Base-by-base conservation (phyloP, 805 yeast species). In the Saccharomycopsis microspora region DNA sequence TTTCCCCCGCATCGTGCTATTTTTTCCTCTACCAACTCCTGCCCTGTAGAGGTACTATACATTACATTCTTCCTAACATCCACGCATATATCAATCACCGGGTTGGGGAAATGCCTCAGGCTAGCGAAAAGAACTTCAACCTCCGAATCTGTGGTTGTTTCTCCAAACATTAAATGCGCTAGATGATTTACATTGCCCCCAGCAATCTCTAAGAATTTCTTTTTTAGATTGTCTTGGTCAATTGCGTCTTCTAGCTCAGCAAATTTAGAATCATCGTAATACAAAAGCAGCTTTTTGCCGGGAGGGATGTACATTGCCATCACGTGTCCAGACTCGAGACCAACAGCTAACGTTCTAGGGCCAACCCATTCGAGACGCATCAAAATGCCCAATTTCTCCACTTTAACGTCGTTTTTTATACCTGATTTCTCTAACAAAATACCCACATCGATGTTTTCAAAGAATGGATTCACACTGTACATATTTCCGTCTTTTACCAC, bases 301-400 rank as follows among this genome's bases (percentile, higher is more conserved):
- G 40, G n/a, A 10, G 56, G 39, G 3, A 73, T 32, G 8, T 54
- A 44, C 32, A 58, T 64, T 1, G 63, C 55, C 0, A 64, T 62
- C 5, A 77, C 68, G 55, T 75, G 79, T 0, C 95, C 95, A 11
- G 84, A 79, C 59, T 85, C 95, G 57, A 74, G 85, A 1, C 94
- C 95, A 4, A 81, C 66, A 11, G 62, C 61, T 11, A 77, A 57
- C 1, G 61, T 48, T 2, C 57, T 54, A 3, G 45, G 34, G 7
- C 55, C 56, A 1, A 71, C 55, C 61, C 76, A 71, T 1, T 57
- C 51, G 3, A 82, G 55, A 42, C 69, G 72, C 87, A 86, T 83
- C 9, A 82, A 72, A 39, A 84, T 81, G 1, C 94, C 94, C 34
- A 75, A 69, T 10, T 70, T 76, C 35, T 55, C 52, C 41, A 41